phyloP scores from a whole-genome alignment of 495 filamentous ascomycete species.

The Xylaria telfairii region DNA sequence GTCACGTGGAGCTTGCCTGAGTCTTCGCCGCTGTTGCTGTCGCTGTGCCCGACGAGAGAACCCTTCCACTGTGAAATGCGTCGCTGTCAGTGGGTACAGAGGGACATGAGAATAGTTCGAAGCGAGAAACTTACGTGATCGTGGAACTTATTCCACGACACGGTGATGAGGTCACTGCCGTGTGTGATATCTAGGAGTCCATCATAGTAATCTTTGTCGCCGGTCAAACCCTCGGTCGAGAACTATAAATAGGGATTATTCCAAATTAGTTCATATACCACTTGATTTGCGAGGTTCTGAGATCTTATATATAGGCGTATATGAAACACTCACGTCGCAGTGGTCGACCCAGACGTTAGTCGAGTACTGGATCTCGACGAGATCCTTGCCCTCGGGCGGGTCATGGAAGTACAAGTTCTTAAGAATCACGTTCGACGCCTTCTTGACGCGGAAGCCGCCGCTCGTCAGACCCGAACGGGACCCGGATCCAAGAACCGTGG shows the following conservation, averaged over 20 bases:
- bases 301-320: neutral
- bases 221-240: slow-evolving; percentile 44
- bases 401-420: slow-evolving; percentile 29
- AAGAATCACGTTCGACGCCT: slow-evolving; percentile 31
- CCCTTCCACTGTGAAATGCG: slow-evolving; percentile 54
- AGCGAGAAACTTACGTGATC: slow-evolving; percentile 38
- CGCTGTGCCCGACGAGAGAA: slow-evolving; percentile 52
- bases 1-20: slow-evolving; percentile 55
- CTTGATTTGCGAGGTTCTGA: neutral
- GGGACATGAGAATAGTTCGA: slow-evolving; percentile 21
- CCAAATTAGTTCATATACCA: neutral
- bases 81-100: slow-evolving; percentile 32
- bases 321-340: slow-evolving; percentile 40
- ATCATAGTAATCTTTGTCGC: slow-evolving; percentile 44
- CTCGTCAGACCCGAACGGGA: slow-evolving; percentile 16
- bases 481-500: slow-evolving; percentile 47
- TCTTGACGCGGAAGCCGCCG: slow-evolving; percentile 31
- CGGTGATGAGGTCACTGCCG: slow-evolving; percentile 57
- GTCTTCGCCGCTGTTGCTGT: slow-evolving; percentile 45
- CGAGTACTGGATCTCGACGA: slow-evolving; percentile 42
- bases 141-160: slow-evolving; percentile 58
- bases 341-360: slow-evolving; percentile 63
- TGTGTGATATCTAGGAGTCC: slow-evolving; percentile 58
- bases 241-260: slow-evolving; percentile 29
- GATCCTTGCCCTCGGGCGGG: slow-evolving; percentile 29